phyloP scores from a whole-genome alignment of 2,329 filamentous ascomycete genomes.

The Monosporascus sp. region DNA sequence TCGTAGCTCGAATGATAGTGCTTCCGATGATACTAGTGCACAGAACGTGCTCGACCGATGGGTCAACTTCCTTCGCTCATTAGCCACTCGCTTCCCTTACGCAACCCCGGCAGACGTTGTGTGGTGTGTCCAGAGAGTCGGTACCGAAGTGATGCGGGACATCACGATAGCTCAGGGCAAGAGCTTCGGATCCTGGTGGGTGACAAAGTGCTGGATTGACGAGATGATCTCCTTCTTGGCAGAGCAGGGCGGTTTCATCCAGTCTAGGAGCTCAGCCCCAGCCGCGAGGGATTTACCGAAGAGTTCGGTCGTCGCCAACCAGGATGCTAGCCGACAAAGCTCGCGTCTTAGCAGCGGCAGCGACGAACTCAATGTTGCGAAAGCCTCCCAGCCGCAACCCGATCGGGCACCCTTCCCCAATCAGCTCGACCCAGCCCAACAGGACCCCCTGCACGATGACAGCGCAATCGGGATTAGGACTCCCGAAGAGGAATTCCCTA shows the following conservation, averaged over 20 bases:
- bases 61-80: slow-evolving; percentile 64
- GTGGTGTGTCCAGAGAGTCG: slow-evolving; percentile 69
- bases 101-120: slow-evolving; percentile 68
- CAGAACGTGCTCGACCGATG: slow-evolving; percentile 74
- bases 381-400: slow-evolving; percentile 43
- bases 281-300: slow-evolving; percentile 22
- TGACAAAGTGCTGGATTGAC: slow-evolving; percentile 91
- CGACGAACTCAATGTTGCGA: slow-evolving; percentile 39
- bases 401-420: slow-evolving; percentile 45
- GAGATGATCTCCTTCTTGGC: slow-evolving; percentile 90
- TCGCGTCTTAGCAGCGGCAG: slow-evolving; percentile 40
- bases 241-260: slow-evolving; percentile 84
- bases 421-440: slow-evolving; percentile 35
- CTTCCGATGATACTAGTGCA: slow-evolving; percentile 34
- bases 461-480: slow-evolving; percentile 70
- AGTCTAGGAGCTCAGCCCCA: slow-evolving; percentile 38
- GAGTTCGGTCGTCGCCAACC: slow-evolving; percentile 28
- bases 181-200: slow-evolving; percentile 89
- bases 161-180: slow-evolving; percentile 72
- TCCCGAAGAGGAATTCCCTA: slow-evolving; percentile 58
- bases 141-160: slow-evolving; percentile 73
- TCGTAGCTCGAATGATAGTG: slow-evolving; percentile 34
- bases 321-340: slow-evolving; percentile 30
- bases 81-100: slow-evolving; percentile 68
- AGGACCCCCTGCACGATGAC: slow-evolving; percentile 54